Evolutionary conservation across 331 rosid genomes (phyloP).

Genomic region (Quercus phellos): DNA sequence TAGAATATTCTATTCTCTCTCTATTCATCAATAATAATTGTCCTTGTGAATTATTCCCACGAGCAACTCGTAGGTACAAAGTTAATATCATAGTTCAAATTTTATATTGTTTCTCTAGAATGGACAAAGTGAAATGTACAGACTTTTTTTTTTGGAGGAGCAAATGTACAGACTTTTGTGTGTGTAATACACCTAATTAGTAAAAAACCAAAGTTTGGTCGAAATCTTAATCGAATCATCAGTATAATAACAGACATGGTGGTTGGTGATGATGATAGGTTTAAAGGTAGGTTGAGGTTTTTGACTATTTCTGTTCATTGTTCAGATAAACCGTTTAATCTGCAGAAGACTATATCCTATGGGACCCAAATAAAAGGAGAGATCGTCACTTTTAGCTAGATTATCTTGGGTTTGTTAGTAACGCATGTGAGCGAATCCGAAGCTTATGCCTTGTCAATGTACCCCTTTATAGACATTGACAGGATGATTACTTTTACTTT

Average conservation of each 20-base stretch:
- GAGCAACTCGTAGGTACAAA: not conserved
- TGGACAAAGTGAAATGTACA: not conserved
- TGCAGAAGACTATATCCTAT: not conserved
- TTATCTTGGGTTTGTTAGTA: not conserved
- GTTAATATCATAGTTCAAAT: not conserved
- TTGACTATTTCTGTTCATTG: not conserved
- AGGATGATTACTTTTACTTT: too few species aligned
- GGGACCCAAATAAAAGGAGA: not conserved
- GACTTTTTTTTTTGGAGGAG: not conserved
- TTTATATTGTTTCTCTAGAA: not conserved
- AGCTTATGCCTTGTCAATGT: too few species aligned
- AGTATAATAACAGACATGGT: not conserved
- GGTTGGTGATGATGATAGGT: not conserved
- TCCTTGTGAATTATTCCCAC: not conserved
- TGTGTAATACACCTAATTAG: too few species aligned
- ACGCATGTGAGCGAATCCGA: not conserved
- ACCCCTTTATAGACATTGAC: too few species aligned
- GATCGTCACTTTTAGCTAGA: not conserved
- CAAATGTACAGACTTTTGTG: not conserved
- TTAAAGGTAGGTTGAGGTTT: not conserved
- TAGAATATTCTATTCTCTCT: not conserved
- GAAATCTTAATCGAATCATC: not conserved
- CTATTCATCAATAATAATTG: not conserved
- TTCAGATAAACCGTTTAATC: not conserved
- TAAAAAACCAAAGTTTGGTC: not conserved